Percentiles rank a stretch among this genome's conserved stretches.
These are phyloP conservation scores for Sutorius australiensis DNA, from an alignment of 768 basidiomycete species.

Conservation along the genomic window DNA sequence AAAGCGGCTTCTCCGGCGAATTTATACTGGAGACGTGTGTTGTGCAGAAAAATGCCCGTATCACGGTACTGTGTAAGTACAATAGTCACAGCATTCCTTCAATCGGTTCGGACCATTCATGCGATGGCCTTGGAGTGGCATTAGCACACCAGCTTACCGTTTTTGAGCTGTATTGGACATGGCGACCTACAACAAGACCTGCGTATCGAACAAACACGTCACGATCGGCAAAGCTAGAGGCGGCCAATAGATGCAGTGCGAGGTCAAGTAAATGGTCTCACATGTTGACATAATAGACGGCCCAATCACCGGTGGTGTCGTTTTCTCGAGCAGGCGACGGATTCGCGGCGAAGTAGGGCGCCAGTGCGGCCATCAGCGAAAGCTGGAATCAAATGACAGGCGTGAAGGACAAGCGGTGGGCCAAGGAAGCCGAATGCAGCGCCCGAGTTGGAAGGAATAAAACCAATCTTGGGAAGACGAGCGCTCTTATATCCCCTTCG, in stretches of 20 bases:
- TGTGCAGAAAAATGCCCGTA: too few species aligned
- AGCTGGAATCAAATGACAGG: conserved; percentile 24
- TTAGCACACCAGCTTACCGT: too few species aligned
- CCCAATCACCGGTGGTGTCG: background rate
- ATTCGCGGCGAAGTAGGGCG: background rate
- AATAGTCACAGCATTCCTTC: too few species aligned
- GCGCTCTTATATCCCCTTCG: too few species aligned
- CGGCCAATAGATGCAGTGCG: background rate
- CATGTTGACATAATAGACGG: background rate
- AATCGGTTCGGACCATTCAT: too few species aligned
- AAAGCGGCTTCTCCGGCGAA: too few species aligned
- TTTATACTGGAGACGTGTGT: too few species aligned
- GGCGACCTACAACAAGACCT: too few species aligned
- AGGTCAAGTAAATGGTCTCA: background rate
- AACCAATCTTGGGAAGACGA: conserved; percentile 10
- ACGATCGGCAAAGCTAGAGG: background rate
- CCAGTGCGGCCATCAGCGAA: conserved; percentile 19
- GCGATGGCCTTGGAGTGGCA: too few species aligned
- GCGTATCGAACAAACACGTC: too few species aligned
- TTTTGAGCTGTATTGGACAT: too few species aligned
- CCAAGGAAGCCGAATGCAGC: conserved; percentile 6
- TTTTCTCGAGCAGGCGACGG: background rate
- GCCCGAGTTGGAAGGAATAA: conserved; percentile 9
- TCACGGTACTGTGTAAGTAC: too few species aligned
- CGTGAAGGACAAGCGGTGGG: conserved; percentile 1